phyloP scores from a whole-genome alignment of 2,329 filamentous ascomycete species.

The Ceratocystis ficicola region DNA sequence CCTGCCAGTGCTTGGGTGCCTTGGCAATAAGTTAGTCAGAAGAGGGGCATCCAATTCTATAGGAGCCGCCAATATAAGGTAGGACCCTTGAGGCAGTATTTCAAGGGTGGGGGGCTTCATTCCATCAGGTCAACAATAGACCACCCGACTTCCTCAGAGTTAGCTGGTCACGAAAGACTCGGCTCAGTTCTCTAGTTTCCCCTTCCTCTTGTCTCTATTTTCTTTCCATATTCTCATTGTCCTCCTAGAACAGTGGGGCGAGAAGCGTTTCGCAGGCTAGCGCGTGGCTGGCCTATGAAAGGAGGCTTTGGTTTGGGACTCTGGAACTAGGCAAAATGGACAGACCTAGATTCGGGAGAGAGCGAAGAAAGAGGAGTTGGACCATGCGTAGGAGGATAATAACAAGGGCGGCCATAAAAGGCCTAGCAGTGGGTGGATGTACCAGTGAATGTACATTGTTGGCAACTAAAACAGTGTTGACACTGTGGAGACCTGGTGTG shows the following conservation, averaged over 20 bases:
- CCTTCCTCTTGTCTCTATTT: conserved; percentile 8
- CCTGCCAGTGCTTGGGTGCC: not conserved
- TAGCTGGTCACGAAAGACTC: not conserved
- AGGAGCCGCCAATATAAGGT: conserved; percentile 6
- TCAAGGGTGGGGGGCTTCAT: not conserved
- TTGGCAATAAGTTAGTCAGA: conserved; percentile 5
- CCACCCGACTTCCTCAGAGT: not conserved
- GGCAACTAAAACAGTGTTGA: not conserved
- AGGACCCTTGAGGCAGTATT: not conserved
- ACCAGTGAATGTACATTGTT: not conserved
- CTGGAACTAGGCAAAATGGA: not conserved
- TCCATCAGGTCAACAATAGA: conserved; percentile 10
- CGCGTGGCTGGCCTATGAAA: not conserved
- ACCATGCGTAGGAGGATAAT: not conserved
- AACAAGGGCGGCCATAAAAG: not conserved
- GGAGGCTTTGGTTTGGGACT: not conserved
- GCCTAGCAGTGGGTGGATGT: not conserved
- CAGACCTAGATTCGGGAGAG: conserved; percentile 6
- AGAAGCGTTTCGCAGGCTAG: not conserved
- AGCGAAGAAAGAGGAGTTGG: conserved; percentile 1
- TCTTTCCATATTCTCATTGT: not conserved
- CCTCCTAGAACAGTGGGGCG: not conserved
- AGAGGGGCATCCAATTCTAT: not conserved
- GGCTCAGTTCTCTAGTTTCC: not conserved
- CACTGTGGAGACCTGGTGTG: conserved; percentile 5